Conservation (phyloP, 305 asterid species). For the Ilex paraguariensis region DNA sequence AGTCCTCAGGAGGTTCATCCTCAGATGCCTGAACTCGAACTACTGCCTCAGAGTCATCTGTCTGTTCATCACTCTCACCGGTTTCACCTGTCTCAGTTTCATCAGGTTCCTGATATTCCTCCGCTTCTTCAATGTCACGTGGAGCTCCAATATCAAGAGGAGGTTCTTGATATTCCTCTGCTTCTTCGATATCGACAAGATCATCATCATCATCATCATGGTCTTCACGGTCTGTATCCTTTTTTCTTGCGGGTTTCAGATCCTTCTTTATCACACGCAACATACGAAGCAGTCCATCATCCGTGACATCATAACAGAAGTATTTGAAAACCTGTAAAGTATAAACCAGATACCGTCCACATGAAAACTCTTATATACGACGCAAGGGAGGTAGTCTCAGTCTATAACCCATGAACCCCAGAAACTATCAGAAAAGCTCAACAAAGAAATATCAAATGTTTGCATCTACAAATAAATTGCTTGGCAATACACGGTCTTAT, state of each 20-base stretch:
- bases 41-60: slow-evolving; percentile 74
- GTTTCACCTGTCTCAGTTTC: slow-evolving; percentile 85
- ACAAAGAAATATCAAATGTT: too few species aligned
- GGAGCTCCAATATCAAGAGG: slow-evolving; percentile 74
- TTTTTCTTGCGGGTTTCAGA: slow-evolving; percentile 87
- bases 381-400: too few species aligned
- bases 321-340: slow-evolving; percentile 71
- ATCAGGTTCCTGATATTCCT: slow-evolving; percentile 49
- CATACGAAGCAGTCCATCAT: slow-evolving; percentile 83
- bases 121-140: slow-evolving; percentile 81
- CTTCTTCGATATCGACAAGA: slow-evolving; percentile 80
- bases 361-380: too few species aligned
- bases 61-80: slow-evolving; percentile 68
- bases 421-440: too few species aligned
- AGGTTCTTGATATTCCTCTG: slow-evolving; percentile 75
- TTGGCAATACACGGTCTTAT: too few species aligned
- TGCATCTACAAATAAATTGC: too few species aligned
- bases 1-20: slow-evolving; percentile 55
- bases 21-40: slow-evolving; percentile 34
- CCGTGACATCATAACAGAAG: slow-evolving; percentile 63
- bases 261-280: slow-evolving; percentile 82
- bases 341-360: too few species aligned
- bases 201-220: slow-evolving; percentile 68
- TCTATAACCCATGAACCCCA: too few species aligned
- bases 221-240: slow-evolving; percentile 48